Conservation (phyloP, 1,139 yeast genomes). For the Hemisphaericaspora lyxosophila region DNA sequence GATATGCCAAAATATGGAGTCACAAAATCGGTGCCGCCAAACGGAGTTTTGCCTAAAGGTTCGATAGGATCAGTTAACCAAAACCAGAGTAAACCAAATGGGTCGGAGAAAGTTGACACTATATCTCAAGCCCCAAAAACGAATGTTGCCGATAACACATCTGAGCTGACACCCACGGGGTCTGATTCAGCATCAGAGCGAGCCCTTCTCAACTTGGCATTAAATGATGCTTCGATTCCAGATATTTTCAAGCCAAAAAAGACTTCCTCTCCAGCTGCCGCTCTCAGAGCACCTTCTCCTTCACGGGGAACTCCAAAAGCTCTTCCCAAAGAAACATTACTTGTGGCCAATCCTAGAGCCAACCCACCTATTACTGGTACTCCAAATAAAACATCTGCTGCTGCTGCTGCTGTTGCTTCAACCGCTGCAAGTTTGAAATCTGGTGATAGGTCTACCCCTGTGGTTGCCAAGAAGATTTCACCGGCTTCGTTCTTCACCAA, state of each 20-base stretch:
- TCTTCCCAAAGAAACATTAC: not conserved
- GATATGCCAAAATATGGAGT: too few species aligned
- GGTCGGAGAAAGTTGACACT: too few species aligned
- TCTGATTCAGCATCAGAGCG: too few species aligned
- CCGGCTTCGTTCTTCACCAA: slow-evolving; percentile 1
- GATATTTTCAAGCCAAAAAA: slow-evolving; percentile 2
- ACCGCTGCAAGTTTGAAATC: not conserved
- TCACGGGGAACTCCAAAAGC: not conserved
- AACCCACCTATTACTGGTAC: not conserved
- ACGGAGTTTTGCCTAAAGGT: too few species aligned
- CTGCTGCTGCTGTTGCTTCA: not conserved
- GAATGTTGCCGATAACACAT: too few species aligned
- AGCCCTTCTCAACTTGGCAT: slow-evolving; percentile 4
- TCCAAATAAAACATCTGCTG: not conserved
- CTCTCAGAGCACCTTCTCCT: not conserved
- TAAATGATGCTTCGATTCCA: slow-evolving; percentile 5
- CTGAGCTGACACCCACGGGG: too few species aligned
- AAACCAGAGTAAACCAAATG: too few species aligned
- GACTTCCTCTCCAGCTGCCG: not conserved
- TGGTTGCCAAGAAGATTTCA: not conserved
- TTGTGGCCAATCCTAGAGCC: not conserved
- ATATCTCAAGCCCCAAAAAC: too few species aligned
- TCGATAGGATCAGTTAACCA: too few species aligned
- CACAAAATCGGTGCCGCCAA: too few species aligned
- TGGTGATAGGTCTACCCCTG: slow-evolving; percentile 1